Percentiles rank a stretch among this genome's conserved stretches.
phyloP scores from a whole-genome alignment of 2,329 filamentous ascomycete genomes.

The Talaromyces verruculosus region DNA sequence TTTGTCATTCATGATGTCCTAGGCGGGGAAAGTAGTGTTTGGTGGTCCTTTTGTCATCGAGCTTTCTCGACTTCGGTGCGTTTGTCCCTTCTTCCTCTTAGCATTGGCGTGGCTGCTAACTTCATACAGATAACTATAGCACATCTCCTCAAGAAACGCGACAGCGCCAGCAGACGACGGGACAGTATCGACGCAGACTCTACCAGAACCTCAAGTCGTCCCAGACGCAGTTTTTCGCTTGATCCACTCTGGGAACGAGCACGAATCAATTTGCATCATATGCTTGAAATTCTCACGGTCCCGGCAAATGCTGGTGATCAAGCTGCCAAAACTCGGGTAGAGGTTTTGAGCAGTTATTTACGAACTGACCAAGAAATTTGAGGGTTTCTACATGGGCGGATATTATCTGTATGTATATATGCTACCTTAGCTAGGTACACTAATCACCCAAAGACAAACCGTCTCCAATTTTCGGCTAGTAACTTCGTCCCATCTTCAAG shows the following conservation, averaged over 20 bases:
- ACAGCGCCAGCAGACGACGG: neutral
- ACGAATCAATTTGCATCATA: conserved; percentile 17
- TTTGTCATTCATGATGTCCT: conserved; percentile 20
- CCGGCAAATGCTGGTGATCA: conserved; percentile 15
- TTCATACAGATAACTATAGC: conserved; percentile 17
- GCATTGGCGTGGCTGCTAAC: neutral
- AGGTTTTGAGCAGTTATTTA: conserved; percentile 21
- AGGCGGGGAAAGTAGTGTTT: conserved; percentile 19
- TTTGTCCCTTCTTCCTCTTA: neutral
- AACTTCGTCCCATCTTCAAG: conserved; percentile 67
- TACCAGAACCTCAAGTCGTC: neutral
- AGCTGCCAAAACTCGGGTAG: conserved; percentile 18
- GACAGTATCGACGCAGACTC: neutral
- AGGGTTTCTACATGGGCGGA: neutral
- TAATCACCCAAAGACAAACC: conserved; percentile 67
- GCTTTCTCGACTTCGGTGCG: conserved; percentile 21
- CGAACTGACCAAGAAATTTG: neutral
- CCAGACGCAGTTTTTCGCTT: neutral
- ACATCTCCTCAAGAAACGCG: conserved; percentile 15
- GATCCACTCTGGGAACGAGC: conserved; percentile 19
- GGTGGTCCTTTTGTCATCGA: conserved; percentile 23
- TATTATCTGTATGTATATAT: neutral
- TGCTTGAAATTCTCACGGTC: conserved; percentile 17
- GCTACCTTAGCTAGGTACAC: neutral
- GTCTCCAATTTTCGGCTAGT: conserved; percentile 72